A percentile compares a stretch with the other conserved stretches of the same genome.
phyloP scores from a whole-genome alignment of 805 yeast genomes.

The Aciculoconidium aculeatum region DNA sequence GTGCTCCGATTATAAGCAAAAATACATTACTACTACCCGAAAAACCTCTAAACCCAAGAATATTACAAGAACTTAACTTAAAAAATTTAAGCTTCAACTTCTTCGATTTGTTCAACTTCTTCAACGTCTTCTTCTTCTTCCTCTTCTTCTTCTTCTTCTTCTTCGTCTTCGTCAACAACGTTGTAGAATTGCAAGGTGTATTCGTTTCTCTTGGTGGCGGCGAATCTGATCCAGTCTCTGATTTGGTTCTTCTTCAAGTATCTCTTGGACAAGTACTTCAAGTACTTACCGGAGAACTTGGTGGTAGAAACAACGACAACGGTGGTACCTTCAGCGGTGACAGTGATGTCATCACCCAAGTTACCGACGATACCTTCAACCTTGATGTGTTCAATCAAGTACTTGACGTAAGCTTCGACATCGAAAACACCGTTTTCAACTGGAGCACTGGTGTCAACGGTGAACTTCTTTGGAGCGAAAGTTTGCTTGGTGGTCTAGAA shows the following conservation, averaged over 20 bases:
- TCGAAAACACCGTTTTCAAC: conserved; percentile 96
- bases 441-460: conserved; percentile 95
- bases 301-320: conserved; percentile 85
- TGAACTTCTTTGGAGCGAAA: conserved; percentile 79
- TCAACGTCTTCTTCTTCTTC: too few relatives aligned
- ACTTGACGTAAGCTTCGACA: conserved; percentile 96
- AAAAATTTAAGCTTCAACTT: too few relatives aligned
- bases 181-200: conserved; percentile 99
- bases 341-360: conserved; percentile 92
- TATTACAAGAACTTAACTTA: too few relatives aligned
- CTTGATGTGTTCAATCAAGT: conserved; percentile 98
- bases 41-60: too few relatives aligned
- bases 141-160: conserved; percentile 66
- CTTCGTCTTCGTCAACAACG: conserved; percentile 91
- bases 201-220: conserved; percentile 89
- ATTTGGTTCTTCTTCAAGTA: conserved; percentile 99
- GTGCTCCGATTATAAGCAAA: too few relatives aligned
- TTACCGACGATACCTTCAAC: conserved; percentile 94
- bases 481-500: conserved; percentile 66
- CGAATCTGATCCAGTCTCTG: conserved; percentile 99
- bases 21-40: too few relatives aligned
- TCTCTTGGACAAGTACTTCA: conserved; percentile 99
- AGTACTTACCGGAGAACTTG: conserved; percentile 99
- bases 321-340: conserved; percentile 81
- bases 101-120: too few relatives aligned